phyloP scores from a whole-genome alignment of 164 flowering plant species.

The Berberis thunbergii region DNA sequence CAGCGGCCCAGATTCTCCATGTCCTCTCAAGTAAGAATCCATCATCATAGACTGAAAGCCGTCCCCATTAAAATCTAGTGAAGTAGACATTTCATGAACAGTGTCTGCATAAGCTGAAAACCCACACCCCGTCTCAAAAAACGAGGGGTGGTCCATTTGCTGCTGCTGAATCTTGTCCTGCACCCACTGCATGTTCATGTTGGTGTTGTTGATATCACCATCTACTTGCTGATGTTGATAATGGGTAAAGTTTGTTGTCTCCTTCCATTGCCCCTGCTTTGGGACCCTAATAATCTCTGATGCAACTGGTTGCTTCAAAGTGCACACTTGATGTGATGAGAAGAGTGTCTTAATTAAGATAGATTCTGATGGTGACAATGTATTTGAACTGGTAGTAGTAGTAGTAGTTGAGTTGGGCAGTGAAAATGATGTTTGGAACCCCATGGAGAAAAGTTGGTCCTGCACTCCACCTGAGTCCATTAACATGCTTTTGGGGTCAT shows the following conservation, averaged over 20 bases:
- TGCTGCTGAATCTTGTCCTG: conserved; percentile 2
- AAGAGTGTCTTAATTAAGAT: conserved; percentile 25
- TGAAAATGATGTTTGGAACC: not conserved
- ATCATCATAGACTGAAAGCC: conserved; percentile 4
- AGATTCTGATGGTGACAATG: conserved; percentile 14
- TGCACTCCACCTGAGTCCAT: conserved; percentile 2
- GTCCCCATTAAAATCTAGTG: not conserved
- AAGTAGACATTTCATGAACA: conserved; percentile 4
- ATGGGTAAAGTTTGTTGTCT: conserved; percentile 19
- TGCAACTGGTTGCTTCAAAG: not conserved
- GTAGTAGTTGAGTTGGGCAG: not conserved
- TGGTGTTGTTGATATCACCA: not conserved
- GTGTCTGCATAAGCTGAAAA: not conserved
- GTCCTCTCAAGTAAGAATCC: not conserved
- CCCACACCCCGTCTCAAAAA: conserved; percentile 4
- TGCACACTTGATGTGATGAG: conserved; percentile 30
- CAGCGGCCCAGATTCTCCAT: conserved; percentile 2
- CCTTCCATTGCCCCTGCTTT: conserved; percentile 36
- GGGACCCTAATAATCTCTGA: conserved; percentile 12
- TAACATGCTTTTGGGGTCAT: conserved; percentile 13
- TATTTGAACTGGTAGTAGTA: not conserved
- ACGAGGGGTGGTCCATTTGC: not conserved
- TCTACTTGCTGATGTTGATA: conserved; percentile 19
- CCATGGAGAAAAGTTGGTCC: not conserved
- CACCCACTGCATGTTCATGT: conserved; percentile 1